A percentile compares a stretch with the other conserved stretches of the same genome.
Evolutionary conservation across 768 basidiomycete genomes (phyloP).

Genomic region (Leccinum variicolor): DNA sequence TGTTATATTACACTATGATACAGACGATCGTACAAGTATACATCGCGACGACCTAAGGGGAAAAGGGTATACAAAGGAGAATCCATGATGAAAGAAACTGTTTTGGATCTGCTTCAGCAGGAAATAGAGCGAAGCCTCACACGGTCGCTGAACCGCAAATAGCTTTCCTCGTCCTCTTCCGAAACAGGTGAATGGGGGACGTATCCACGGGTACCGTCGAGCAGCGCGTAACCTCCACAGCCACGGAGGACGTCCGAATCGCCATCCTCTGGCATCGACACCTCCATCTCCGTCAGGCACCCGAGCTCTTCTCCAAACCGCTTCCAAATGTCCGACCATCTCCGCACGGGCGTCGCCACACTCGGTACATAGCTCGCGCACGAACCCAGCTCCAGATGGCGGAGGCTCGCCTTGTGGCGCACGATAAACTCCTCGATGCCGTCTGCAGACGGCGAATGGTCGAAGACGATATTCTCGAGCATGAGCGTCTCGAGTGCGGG

Average conservation of each 20-base stretch:
- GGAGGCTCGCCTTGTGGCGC: slow-evolving; percentile 27
- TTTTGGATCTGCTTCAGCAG: background rate
- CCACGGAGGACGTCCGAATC: background rate
- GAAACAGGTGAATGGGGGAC: slow-evolving; percentile 12
- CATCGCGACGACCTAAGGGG: background rate
- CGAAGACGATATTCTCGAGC: slow-evolving; percentile 30
- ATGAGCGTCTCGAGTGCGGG: slow-evolving; percentile 26
- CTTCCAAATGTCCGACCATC: slow-evolving; percentile 28
- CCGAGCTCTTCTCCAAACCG: slow-evolving; percentile 20
- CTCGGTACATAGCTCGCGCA: slow-evolving; percentile 26
- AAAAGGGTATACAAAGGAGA: background rate
- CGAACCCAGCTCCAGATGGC: slow-evolving; percentile 22
- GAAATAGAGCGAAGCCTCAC: slow-evolving; percentile 11
- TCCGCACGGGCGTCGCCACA: slow-evolving; percentile 15
- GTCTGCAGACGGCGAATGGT: slow-evolving; percentile 14
- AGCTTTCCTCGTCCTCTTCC: slow-evolving; percentile 13
- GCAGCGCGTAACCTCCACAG: slow-evolving; percentile 19
- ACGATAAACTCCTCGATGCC: slow-evolving; percentile 31
- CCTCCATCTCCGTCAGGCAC: slow-evolving; percentile 23
- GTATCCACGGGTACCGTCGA: slow-evolving; percentile 23
- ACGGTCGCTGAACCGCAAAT: slow-evolving; percentile 6
- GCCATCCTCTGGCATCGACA: background rate
- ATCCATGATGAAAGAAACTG: background rate
- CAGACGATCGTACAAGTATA: background rate
- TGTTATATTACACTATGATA: background rate